Evolutionary conservation across 2,329 filamentous ascomycete genomes (phyloP), one percentile per base, ranked within the genome.

Genomic region (Colletotrichum sp.): DNA sequence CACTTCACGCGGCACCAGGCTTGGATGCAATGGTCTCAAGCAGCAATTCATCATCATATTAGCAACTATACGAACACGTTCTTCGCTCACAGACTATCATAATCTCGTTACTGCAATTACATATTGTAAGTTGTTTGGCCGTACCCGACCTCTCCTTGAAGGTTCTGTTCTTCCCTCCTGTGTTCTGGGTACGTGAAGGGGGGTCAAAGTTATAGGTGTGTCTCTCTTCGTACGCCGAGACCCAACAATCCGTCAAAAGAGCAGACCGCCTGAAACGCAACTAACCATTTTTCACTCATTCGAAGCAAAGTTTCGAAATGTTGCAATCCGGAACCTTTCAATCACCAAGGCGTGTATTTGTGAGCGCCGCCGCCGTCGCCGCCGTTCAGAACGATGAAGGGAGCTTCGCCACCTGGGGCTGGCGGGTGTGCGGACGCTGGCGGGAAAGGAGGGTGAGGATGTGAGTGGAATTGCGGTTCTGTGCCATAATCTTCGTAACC

Each of bases 141-240:
- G 52, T 43, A 14, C 24, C 58, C 32, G 32, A 34, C 32, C 55
- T 18, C 13, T 36, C 28, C 14, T 6, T 43, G 72, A 71, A 76
- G 75, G 75, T 76, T 30, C 75, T 76, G 75, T 75, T 21, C 36
- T 58, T 74, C 75, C 75, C 75, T 75, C 71, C 67, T 30, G 18
- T 62, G 71, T 69, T 52, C 73, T 68, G 71, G 36, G 32, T 62
- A 52, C 59, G 28, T 43, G 36, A 38, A 32, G 13, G 30, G 68
- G 68, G 61, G 21, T 26, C 38, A 18, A 16, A 30, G 52, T 56
- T 34, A 16, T 7, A 26, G 32, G 16, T 72, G 28, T 64, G 48
- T 36, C 9, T 43, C 18, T 43, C 38, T 71, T 66, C 26, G 24
- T 26, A 62, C 62, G 43, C 64, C 56, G 14, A 62, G 18, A 13